A percentile compares a stretch with the other conserved stretches of the same genome.
Conservation (phyloP, 2,329 filamentous ascomycete species). For the Curvularia lunata region DNA sequence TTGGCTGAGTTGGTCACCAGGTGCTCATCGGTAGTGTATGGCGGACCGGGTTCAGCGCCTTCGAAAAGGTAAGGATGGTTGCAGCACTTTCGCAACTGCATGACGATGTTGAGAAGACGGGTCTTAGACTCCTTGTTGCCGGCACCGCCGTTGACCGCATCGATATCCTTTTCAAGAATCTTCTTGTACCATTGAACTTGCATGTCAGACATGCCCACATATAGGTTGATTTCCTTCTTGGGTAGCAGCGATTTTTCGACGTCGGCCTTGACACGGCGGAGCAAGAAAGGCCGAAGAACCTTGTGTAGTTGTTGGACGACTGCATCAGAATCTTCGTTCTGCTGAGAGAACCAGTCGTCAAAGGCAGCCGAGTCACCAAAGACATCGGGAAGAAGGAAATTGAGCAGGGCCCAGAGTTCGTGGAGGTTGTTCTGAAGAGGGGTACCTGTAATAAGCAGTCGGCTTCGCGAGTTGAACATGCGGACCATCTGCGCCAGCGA, state of each 20-base stretch:
- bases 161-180: constrained; percentile 98
- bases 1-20: constrained; percentile 92
- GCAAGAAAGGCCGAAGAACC: constrained; percentile 88
- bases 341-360: constrained; percentile 95
- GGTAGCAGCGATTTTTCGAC: constrained; percentile 97
- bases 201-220: constrained; percentile 99
- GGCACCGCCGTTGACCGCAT: constrained; percentile 94
- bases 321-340: constrained; percentile 88
- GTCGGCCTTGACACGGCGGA: constrained; percentile 95
- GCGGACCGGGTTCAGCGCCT: constrained; percentile 93
- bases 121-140: constrained; percentile 99
- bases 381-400: constrained; percentile 96
- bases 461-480: constrained; percentile 93
- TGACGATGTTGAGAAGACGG: constrained; percentile 94
- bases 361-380: constrained; percentile 97
- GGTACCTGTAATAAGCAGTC: constrained; percentile 93
- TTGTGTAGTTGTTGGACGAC: constrained; percentile 96
- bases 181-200: constrained; percentile 99
- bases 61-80: constrained; percentile 99
- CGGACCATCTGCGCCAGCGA: constrained; percentile 96
- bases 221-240: constrained; percentile 97
- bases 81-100: constrained; percentile 98
- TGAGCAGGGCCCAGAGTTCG: constrained; percentile 95
- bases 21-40: constrained; percentile 98
- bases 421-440: constrained; percentile 98